Conservation (phyloP, 306 rosid species). For the Fragaria vesca region DNA sequence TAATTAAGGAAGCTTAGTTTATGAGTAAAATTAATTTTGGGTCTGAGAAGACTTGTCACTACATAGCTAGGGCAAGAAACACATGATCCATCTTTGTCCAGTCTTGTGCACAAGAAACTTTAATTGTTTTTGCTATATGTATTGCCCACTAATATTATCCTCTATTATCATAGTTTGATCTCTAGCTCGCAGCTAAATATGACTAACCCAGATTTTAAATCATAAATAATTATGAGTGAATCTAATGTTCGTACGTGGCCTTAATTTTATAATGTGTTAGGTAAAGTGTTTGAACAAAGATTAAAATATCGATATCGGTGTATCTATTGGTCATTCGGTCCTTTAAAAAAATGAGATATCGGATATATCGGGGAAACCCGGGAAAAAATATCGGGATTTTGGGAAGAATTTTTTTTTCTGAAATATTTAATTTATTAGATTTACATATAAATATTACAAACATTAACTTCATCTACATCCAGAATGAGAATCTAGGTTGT, state of each 20-base stretch:
- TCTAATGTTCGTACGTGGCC: not conserved
- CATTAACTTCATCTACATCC: no score
- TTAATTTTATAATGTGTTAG: not conserved
- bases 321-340: no score
- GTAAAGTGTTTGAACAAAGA: not conserved
- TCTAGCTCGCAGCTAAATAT: constrained; percentile 7
- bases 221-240: not conserved
- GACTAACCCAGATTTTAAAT: not conserved
- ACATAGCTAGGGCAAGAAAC: constrained; percentile 8
- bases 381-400: no score
- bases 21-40: not conserved
- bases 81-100: not conserved
- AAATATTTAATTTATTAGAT: no score
- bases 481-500: no score
- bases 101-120: not conserved
- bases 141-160: not conserved
- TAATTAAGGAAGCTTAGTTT: not conserved
- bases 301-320: no score
- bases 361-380: no score
- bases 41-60: not conserved
- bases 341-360: no score
- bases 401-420: no score
- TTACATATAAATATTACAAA: no score
- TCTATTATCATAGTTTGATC: not conserved
- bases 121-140: not conserved